Base-by-base conservation (phyloP, 441 rosid species). In the Eruca vesicaria region DNA sequence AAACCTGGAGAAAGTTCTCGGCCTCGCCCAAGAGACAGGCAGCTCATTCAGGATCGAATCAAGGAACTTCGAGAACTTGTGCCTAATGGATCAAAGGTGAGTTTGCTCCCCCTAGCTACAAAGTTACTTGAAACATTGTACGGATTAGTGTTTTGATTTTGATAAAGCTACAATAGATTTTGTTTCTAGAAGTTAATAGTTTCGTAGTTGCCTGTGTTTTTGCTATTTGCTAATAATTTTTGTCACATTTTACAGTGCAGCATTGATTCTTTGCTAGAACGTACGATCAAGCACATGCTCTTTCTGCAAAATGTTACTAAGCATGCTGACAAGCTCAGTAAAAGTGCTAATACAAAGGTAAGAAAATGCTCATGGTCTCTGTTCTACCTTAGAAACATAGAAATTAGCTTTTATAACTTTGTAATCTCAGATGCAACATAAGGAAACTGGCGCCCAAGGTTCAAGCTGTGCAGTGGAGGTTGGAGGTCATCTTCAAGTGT, bases 1-100 rank as follows among this genome's bases (percentile, higher is more conserved):
- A 91, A 84, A 81, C 89, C 91, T 57, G 96, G 96, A 77, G 99
- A 95, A 86, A 92, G 81, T 78, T 82, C 82, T 72, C 86, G 96
- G 83, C 98, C 98, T 66, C 85, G 99, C 65, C 99, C 98, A 69
- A 91, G 97, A 80, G 99, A 95, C 81, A 85, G 98, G 67, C 99
- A 95, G 70, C 84, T 93, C 73, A 95, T 95, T 80, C 99, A 95
- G 70, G 99, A 95, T 85, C 94, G 98, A 63, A 87, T 95, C 60
- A 95, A 95, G 86, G 98, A 95, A 86, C 87, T 95, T 77, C 82
- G 98, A 73, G 99, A 91, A 76, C 90, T 95, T 73, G 98, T 95
- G 43, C 99, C 99, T 9, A 90, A 84, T 78, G 98, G 98, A 68
- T 86, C 97, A 23, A 95, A 95, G 99, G 99, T 95, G 88, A 79